Conservation (phyloP, 108 stramenopile species). For the Schizochytrium sp. region DNA sequence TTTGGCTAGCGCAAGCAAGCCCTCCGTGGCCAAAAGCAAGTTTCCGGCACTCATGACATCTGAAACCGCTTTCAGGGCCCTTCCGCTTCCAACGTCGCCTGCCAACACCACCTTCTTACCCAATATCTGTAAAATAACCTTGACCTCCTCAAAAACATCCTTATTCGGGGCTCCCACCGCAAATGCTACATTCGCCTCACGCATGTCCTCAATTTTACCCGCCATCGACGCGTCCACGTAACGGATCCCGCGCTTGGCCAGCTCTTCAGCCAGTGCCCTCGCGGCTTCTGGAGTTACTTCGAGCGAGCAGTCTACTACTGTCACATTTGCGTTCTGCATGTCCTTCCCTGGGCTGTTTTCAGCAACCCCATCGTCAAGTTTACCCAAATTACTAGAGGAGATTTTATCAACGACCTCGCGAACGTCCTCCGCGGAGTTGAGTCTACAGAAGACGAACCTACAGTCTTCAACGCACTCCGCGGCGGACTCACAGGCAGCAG, state of each 20-base stretch:
- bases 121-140: constrained; percentile 2
- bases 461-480: background rate
- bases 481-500: background rate
- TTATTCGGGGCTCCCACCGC: background rate
- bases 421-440: background rate
- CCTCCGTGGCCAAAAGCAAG: constrained; percentile 58
- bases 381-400: background rate
- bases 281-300: constrained; percentile 6
- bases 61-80: constrained; percentile 61
- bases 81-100: constrained; percentile 34
- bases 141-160: background rate
- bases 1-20: constrained; percentile 49
- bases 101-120: constrained; percentile 40
- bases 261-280: background rate
- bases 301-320: constrained; percentile 20
- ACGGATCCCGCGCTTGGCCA: background rate
- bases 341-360: background rate
- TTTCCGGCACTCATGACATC: constrained; percentile 57
- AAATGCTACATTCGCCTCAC: constrained; percentile 21
- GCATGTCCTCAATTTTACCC: background rate
- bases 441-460: constrained; percentile 9
- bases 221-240: constrained; percentile 33
- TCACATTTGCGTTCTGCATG: background rate
- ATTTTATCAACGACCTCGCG: constrained; percentile 12
- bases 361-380: too few species aligned